Percentiles rank a stretch among this genome's conserved stretches.
phyloP scores from a whole-genome alignment of 345 rosid genomes.

The Dipteronia dyeriana region DNA sequence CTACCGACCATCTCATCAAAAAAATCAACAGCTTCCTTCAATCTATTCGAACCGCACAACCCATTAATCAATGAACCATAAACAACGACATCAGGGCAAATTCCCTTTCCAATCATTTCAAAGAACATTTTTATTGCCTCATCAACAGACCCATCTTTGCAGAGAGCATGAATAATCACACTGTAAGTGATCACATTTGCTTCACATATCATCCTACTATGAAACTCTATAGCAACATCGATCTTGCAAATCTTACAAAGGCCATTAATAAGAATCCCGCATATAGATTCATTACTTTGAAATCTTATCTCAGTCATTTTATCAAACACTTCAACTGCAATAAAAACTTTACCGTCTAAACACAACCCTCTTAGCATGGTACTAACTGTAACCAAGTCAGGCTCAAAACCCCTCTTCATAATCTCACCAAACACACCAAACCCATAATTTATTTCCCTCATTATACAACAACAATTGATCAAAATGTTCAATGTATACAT shows the following conservation, averaged over 20 bases:
- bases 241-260: conserved; percentile 22
- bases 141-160: conserved; percentile 26
- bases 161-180: conserved; percentile 32
- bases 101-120: conserved; percentile 28
- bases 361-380: conserved; percentile 25
- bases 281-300: conserved; percentile 11
- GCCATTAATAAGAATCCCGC: conserved; percentile 26
- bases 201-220: conserved; percentile 27
- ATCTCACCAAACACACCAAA: conserved; percentile 29
- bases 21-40: conserved; percentile 14
- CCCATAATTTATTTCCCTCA: conserved; percentile 17
- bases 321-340: conserved; percentile 23
- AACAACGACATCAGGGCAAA: conserved; percentile 31
- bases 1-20: conserved; percentile 26
- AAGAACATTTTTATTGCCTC: conserved; percentile 23
- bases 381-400: conserved; percentile 4
- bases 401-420: conserved; percentile 30
- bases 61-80: conserved; percentile 34
- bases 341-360: background rate
- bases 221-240: conserved; percentile 25
- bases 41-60: conserved; percentile 17
- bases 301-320: conserved; percentile 27
- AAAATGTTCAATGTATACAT: conserved; percentile 21
- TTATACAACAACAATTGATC: conserved; percentile 16
- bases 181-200: conserved; percentile 24